A percentile compares a stretch with the other conserved stretches of the same genome.
These are phyloP conservation scores for Cryptosporidium muris DNA, from an alignment of 169 alveolate species.

Conservation along the genomic window DNA sequence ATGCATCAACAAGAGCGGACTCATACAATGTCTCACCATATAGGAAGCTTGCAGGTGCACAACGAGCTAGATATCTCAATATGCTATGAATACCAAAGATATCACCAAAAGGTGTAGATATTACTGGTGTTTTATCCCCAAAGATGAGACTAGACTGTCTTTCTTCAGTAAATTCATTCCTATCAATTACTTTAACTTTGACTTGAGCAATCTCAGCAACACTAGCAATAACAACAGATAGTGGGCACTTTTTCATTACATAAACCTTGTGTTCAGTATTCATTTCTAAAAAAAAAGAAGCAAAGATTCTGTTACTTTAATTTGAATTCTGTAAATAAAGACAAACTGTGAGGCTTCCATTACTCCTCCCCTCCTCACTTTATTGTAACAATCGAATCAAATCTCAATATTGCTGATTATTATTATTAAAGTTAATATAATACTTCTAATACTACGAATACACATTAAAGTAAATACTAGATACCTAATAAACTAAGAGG, in stretches of 20 bases:
- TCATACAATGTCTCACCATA: constrained; percentile 38
- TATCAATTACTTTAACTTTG: constrained; percentile 12
- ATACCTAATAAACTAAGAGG: too few species aligned
- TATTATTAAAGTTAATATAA: too few species aligned
- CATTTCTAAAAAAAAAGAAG: not conserved
- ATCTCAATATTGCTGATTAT: too few species aligned
- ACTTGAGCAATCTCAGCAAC: constrained; percentile 52
- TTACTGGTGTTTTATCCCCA: constrained; percentile 21
- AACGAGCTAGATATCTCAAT: constrained; percentile 39
- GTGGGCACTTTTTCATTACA: constrained; percentile 12
- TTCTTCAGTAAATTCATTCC: not conserved
- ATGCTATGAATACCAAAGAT: constrained; percentile 53
- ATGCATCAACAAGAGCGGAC: constrained; percentile 34
- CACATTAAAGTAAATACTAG: too few species aligned
- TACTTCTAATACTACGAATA: too few species aligned
- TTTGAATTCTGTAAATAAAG: not conserved
- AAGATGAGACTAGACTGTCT: not conserved
- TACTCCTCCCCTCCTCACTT: too few species aligned
- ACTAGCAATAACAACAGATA: constrained; percentile 14
- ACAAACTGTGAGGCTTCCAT: too few species aligned
- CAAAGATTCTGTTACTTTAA: not conserved
- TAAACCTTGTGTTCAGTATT: constrained; percentile 4
- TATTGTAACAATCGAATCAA: too few species aligned
- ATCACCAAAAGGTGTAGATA: constrained; percentile 16
- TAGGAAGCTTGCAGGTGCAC: constrained; percentile 44